phyloP scores from a whole-genome alignment of 2,329 filamentous ascomycete genomes.

The Fusarium nanum region DNA sequence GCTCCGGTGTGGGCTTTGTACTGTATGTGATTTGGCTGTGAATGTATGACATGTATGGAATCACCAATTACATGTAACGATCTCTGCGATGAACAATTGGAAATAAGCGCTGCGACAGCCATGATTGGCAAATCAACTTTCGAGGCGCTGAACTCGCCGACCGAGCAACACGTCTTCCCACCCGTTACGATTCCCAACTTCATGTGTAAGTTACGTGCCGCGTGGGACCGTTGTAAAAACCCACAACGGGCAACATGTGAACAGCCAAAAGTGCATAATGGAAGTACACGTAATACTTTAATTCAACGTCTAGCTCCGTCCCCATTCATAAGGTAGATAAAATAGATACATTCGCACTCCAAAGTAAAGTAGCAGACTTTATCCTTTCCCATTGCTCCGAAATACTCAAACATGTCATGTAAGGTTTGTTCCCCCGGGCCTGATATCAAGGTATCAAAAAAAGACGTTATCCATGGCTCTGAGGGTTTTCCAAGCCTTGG shows the following conservation, averaged over 20 bases:
- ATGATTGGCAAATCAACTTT: neutral
- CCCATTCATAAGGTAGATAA: slow-evolving; percentile 38
- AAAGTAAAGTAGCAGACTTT: slow-evolving; percentile 42
- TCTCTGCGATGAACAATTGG: neutral
- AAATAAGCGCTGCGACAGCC: neutral
- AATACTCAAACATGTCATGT: slow-evolving; percentile 43
- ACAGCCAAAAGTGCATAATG: slow-evolving; percentile 1
- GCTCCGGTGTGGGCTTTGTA: slow-evolving; percentile 18
- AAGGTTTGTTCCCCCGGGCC: slow-evolving; percentile 36
- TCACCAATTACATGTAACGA: neutral
- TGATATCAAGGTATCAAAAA: slow-evolving; percentile 45
- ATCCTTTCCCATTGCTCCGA: slow-evolving; percentile 43
- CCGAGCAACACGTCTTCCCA: neutral
- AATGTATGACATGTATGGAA: neutral
- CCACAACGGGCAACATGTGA: slow-evolving; percentile 7
- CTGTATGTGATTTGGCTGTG: slow-evolving; percentile 17
- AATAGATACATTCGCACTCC: slow-evolving; percentile 41
- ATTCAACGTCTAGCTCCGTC: slow-evolving; percentile 38
- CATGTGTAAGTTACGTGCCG: neutral
- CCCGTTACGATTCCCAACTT: neutral
- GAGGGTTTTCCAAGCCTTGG: slow-evolving; percentile 19
- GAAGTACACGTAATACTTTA: slow-evolving; percentile 41
- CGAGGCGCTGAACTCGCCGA: neutral
- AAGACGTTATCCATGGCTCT: slow-evolving; percentile 36
- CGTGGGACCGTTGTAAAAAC: slow-evolving; percentile 8